Conservation (phyloP, 1,139 yeast genomes). For the Yamadazyma jaroonii region DNA sequence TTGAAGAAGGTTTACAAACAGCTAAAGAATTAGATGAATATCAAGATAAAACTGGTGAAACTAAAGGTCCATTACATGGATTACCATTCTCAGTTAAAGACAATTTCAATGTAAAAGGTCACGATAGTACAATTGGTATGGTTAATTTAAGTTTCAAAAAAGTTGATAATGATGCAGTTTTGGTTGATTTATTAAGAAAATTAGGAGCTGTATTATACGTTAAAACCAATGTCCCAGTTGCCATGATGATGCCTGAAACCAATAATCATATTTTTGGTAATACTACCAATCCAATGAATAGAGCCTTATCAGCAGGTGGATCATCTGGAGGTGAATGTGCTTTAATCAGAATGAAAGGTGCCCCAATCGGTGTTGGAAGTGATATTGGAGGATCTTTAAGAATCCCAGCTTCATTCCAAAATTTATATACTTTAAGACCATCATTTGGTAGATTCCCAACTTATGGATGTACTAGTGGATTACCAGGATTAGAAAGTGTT, state of each 20-base stretch:
- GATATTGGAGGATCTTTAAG: constrained; percentile 62
- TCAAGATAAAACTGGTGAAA: constrained; percentile 21
- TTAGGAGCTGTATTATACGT: constrained; percentile 35
- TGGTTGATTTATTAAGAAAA: constrained; percentile 23
- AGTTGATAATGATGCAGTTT: constrained; percentile 22
- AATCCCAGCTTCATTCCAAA: constrained; percentile 43
- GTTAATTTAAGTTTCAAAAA: constrained; percentile 33
- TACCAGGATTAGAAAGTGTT: constrained; percentile 49
- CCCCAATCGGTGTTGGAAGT: constrained; percentile 52
- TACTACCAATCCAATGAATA: constrained; percentile 31
- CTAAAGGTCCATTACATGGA: constrained; percentile 46
- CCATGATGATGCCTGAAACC: constrained; percentile 41
- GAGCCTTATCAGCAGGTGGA: constrained; percentile 33
- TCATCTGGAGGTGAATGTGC: constrained; percentile 40
- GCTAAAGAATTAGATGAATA: constrained; percentile 29
- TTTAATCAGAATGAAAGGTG: constrained; percentile 34
- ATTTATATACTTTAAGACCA: constrained; percentile 46
- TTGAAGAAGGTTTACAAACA: constrained; percentile 28
- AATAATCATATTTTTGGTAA: constrained; percentile 32
- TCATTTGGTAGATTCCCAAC: constrained; percentile 52
- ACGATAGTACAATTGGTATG: constrained; percentile 51
- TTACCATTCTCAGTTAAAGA: constrained; percentile 77
- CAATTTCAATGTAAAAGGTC: constrained; percentile 46
- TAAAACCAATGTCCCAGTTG: constrained; percentile 34
- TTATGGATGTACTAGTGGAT: constrained; percentile 49